Conservation (phyloP, 108 stramenopile species). For the Cylindrotheca closterium region DNA sequence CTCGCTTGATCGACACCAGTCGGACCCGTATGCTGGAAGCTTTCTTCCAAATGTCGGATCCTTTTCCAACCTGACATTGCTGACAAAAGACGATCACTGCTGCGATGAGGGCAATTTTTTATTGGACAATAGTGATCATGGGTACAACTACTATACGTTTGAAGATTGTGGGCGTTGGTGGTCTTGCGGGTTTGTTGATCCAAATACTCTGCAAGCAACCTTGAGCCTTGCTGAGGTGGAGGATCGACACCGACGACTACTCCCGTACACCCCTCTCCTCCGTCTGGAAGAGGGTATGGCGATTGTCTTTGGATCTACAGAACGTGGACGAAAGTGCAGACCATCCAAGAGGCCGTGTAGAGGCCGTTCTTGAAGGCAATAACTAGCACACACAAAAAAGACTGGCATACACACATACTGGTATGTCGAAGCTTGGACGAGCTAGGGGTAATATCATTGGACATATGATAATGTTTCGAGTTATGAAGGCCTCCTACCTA, state of each 20-base stretch:
- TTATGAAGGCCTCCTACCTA: no score
- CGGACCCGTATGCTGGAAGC: neutral
- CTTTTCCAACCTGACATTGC: neutral
- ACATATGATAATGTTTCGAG: no score
- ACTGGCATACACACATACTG: no score
- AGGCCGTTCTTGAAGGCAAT: no score
- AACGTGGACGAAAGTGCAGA: neutral
- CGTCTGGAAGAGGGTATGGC: slow-evolving; percentile 1
- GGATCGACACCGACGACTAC: neutral
- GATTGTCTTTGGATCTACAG: slow-evolving; percentile 2
- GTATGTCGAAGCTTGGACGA: no score
- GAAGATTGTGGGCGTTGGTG: neutral
- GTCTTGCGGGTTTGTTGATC: neutral
- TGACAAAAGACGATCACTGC: neutral
- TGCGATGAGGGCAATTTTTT: slow-evolving; percentile 5
- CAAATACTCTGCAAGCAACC: neutral
- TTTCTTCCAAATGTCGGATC: slow-evolving; percentile 1
- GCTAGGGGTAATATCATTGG: no score
- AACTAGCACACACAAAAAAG: no score
- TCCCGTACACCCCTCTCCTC: neutral
- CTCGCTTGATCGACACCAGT: neutral
- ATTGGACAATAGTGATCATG: neutral
- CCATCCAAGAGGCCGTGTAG: slow-evolving; percentile 11
- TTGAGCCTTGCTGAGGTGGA: neutral
- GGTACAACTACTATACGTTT: neutral